Conservation (phyloP, 2,329 filamentous ascomycete genomes). For the Madurella mycetomatis region DNA sequence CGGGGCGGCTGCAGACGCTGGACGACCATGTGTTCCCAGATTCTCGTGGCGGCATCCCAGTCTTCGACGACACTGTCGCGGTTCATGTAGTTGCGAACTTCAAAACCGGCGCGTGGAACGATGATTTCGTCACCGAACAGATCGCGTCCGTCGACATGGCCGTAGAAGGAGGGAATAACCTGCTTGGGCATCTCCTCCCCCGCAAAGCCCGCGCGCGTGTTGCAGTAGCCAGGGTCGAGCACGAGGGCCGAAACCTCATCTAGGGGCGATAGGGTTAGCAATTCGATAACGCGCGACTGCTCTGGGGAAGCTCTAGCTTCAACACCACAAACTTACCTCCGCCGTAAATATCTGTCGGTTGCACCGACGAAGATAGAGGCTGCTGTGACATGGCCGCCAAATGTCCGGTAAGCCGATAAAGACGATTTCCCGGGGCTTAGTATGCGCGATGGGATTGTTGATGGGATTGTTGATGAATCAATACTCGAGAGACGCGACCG, state of each 20-base stretch:
- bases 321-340: conserved; percentile 45
- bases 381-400: conserved; percentile 48
- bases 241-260: conserved; percentile 97
- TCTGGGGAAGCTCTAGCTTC: background rate
- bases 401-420: background rate
- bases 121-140: conserved; percentile 91
- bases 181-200: conserved; percentile 97
- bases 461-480: background rate
- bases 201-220: conserved; percentile 89
- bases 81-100: conserved; percentile 89
- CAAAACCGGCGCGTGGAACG: conserved; percentile 68
- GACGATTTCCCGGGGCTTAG: background rate
- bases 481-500: background rate
- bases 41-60: conserved; percentile 83
- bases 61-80: conserved; percentile 88
- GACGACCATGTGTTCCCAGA: conserved; percentile 92
- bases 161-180: conserved; percentile 87
- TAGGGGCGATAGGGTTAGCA: conserved; percentile 34
- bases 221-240: conserved; percentile 89
- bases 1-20: conserved; percentile 78
- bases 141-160: conserved; percentile 52
- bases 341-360: conserved; percentile 60
- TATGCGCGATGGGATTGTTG: background rate
- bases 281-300: background rate
- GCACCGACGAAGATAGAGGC: conserved; percentile 49